A percentile compares a stretch with the other conserved stretches of the same genome.
Conservation (phyloP, 2,329 filamentous ascomycete genomes). For the Thelonectria rubi region DNA sequence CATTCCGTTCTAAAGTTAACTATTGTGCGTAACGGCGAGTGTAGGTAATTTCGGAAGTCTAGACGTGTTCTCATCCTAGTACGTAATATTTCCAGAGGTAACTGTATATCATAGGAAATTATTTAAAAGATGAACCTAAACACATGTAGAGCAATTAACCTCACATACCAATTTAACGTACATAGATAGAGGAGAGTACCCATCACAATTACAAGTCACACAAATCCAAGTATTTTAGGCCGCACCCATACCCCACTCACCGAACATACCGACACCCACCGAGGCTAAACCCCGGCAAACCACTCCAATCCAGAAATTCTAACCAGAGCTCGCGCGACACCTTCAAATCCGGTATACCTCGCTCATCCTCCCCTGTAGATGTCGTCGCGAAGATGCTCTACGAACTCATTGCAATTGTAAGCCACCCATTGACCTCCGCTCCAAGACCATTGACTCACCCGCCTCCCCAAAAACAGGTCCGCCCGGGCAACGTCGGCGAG, state of each 20-base stretch:
- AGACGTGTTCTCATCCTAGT: too few species aligned
- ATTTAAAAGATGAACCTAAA: too few species aligned
- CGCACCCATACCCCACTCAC: slow-evolving; percentile 26
- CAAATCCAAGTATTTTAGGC: neutral
- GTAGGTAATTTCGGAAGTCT: too few species aligned
- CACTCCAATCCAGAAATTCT: slow-evolving; percentile 35
- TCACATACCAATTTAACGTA: too few species aligned
- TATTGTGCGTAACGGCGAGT: too few species aligned
- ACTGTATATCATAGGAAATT: too few species aligned
- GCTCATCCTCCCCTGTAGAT: slow-evolving; percentile 37
- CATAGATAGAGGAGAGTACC: too few species aligned
- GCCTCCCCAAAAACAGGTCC: slow-evolving; percentile 70
- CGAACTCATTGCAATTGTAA: slow-evolving; percentile 94
- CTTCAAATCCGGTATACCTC: slow-evolving; percentile 26
- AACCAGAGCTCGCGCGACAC: slow-evolving; percentile 28
- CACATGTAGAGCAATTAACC: too few species aligned
- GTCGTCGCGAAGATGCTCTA: slow-evolving; percentile 79
- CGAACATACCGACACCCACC: slow-evolving; percentile 27
- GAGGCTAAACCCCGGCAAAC: slow-evolving; percentile 45
- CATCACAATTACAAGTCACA: neutral
- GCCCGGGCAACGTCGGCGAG: slow-evolving; percentile 87
- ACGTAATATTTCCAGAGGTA: too few species aligned
- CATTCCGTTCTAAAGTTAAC: too few species aligned
- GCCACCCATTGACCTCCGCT: slow-evolving; percentile 48
- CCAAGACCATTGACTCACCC: slow-evolving; percentile 26